Evolutionary conservation across 2,329 filamentous ascomycete species (phyloP), one percentile per base, ranked within the genome.

Genomic region (Hypoxylon sp.): DNA sequence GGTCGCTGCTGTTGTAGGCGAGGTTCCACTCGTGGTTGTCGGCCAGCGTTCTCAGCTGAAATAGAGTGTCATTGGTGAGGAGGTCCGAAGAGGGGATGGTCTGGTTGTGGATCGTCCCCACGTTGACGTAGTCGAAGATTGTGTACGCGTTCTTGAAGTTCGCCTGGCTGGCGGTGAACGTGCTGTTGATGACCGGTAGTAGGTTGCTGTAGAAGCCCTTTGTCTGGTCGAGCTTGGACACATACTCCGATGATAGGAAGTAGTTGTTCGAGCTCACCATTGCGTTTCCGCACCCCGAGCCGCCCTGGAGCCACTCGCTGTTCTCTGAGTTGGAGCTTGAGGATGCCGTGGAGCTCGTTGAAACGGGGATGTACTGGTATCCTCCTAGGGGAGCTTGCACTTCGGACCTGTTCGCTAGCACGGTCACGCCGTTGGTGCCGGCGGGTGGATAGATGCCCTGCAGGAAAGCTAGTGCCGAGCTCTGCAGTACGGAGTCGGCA

Each of bases 381-480:
- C 94, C 94, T 67, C 88, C 84, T 75, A 97, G 81, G 0, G 94
- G 93, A 1, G 89, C 83, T 63, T 88, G 82, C 11, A 94, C 83
- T 3, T 80, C 82, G 21, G 87, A 87, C 54, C 91, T 91, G 79
- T 97, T 94, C 74, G 88, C 88, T 44, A 97, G 86, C 1, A 83
- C 88, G 80, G 92, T 85, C 37, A 84, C 80, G 8, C 85, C 84
- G 5, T 80, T 77, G 13, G 78, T 70, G 62, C 89, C 89, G 1
- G 90, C 88, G 0, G 94, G 93, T 8, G 94, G 94, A 78, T 97
- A 98, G 19, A 98, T 85, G 31, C 90, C 93, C 81, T 97, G 94
- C 31, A 95, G 82, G 82, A 97, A 97, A 32, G 88, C 92, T 50
- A 87, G 84, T 65, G 93, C 93, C 2, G 93, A 95, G 80, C 88